Evolutionary conservation across 1,139 yeast genomes (phyloP).

Genomic region (Saccharomyces hybrid): DNA sequence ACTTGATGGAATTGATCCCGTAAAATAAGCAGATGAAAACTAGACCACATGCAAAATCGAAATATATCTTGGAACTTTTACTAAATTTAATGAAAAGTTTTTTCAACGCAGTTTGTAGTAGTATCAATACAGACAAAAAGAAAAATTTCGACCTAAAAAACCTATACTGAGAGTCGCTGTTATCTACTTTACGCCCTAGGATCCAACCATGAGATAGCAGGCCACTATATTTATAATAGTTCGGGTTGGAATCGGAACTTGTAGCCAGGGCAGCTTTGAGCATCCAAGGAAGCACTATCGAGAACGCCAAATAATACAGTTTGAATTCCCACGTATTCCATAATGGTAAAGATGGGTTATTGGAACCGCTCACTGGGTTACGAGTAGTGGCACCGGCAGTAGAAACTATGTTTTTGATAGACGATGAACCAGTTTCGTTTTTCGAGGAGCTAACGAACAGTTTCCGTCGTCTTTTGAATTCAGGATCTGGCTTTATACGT

Average conservation of each 20-base stretch:
- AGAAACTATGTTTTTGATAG: not conserved
- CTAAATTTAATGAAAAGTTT: slow-evolving; percentile 23
- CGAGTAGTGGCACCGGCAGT: not conserved
- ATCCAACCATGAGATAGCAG: slow-evolving; percentile 67
- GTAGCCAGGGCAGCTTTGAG: slow-evolving; percentile 75
- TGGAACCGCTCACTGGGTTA: not conserved
- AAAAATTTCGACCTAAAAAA: slow-evolving; percentile 78
- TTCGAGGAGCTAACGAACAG: not conserved
- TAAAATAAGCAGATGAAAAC: slow-evolving; percentile 67
- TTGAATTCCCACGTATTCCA: slow-evolving; percentile 46
- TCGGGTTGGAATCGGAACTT: slow-evolving; percentile 68
- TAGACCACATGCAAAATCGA: slow-evolving; percentile 68
- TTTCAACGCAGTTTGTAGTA: slow-evolving; percentile 49
- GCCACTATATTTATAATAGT: slow-evolving; percentile 56
- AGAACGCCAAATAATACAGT: slow-evolving; percentile 55
- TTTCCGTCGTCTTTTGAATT: slow-evolving; percentile 37
- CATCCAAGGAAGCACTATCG: slow-evolving; percentile 72
- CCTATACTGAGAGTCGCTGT: slow-evolving; percentile 82
- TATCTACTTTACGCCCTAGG: slow-evolving; percentile 74
- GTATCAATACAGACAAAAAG: slow-evolving; percentile 47
- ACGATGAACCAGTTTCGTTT: not conserved
- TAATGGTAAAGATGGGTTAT: not conserved
- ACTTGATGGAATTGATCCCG: slow-evolving; percentile 63
- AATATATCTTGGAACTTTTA: slow-evolving; percentile 38
- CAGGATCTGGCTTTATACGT: slow-evolving; percentile 52